Percentiles rank a stretch among this genome's conserved stretches.
These are phyloP conservation scores for Smallanthus sonchifolius DNA, from an alignment of 129 eudicot species.

Conservation along the genomic window DNA sequence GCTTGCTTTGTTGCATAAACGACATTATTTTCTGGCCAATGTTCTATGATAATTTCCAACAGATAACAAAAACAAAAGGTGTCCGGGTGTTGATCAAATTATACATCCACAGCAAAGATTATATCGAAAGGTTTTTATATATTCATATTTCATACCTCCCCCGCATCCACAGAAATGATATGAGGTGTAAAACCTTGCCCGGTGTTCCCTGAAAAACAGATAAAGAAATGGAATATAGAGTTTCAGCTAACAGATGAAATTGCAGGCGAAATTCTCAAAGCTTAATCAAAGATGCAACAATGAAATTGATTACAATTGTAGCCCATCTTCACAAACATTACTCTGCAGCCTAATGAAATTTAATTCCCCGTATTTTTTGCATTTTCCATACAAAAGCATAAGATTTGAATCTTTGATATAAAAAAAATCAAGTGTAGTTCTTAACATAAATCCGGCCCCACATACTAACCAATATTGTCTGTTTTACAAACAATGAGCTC, in stretches of 20 bases:
- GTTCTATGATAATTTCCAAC: slow-evolving; percentile 34
- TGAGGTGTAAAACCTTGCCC: slow-evolving; percentile 72
- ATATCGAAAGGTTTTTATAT: not conserved
- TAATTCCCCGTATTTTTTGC: not conserved
- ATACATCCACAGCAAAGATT: not conserved
- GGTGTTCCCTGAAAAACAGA: slow-evolving; percentile 42
- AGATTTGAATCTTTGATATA: not conserved
- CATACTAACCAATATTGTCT: too few species aligned
- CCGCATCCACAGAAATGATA: slow-evolving; percentile 57
- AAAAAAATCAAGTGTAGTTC: not conserved
- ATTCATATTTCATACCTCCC: slow-evolving; percentile 52
- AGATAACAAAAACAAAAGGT: not conserved
- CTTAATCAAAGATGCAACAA: not conserved
- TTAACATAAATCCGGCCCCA: too few species aligned
- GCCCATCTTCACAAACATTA: slow-evolving; percentile 4
- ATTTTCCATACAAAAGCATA: not conserved
- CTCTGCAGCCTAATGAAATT: not conserved
- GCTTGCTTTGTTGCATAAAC: slow-evolving; percentile 71
- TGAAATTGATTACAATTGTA: not conserved
- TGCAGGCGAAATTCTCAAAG: not conserved
- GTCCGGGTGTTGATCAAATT: not conserved
- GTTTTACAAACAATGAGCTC: not conserved
- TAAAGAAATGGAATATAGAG: slow-evolving; percentile 2
- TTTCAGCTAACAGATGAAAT: slow-evolving; percentile 1
- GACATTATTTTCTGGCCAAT: slow-evolving; percentile 65